Evolutionary conservation across 345 rosid genomes (phyloP), one percentile per base, ranked within the genome.

Genomic region (Brassica incana): DNA sequence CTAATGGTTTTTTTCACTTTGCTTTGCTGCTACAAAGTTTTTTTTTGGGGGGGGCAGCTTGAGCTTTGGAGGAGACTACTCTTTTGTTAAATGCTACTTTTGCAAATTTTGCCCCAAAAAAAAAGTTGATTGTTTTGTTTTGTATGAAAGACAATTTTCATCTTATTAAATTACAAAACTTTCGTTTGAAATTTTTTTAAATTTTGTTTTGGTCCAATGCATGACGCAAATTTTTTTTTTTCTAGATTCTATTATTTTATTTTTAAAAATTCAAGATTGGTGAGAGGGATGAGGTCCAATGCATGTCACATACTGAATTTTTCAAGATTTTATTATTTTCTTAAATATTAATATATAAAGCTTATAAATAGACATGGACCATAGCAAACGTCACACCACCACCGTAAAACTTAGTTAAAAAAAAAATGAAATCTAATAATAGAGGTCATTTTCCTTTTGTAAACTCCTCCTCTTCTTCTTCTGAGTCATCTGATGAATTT

Each of bases 21-120:
- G 71, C 75, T 81, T 72, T 65, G 77, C 80, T 81, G 84, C 84
- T 59, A 52, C 70, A 58, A 33, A 45, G 69, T 65, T 81, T 72
- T 81, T 66, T 81, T 73, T 77, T 23, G 2, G 25, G 33, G 63
- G 77, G 73, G 52, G 77, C 70, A 81, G 84, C 73, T 67, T 76
- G 4, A 74, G 83, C 77, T 29, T 29, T 35, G 40, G 71, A 69
- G 32, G 71, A 69, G 50, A 66, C 60, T 50, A 7, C 82, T 68
- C 65, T 80, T 80, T 75, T 80, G 83, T 71, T 75, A 60, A 65
- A 40, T 59, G 76, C 69, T 80, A 29, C 32, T 29, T 52, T 71
- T 20, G 72, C 77, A 80, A 80, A 76, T 58, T 80, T 80, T 76
- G 80, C 83, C 71, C 16, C 23, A 43, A 9, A 52, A 71, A 71